Evolutionary conservation across 2,329 filamentous ascomycete species (phyloP), one percentile per base, ranked within the genome.

Genomic region (Diaporthe batatas): DNA sequence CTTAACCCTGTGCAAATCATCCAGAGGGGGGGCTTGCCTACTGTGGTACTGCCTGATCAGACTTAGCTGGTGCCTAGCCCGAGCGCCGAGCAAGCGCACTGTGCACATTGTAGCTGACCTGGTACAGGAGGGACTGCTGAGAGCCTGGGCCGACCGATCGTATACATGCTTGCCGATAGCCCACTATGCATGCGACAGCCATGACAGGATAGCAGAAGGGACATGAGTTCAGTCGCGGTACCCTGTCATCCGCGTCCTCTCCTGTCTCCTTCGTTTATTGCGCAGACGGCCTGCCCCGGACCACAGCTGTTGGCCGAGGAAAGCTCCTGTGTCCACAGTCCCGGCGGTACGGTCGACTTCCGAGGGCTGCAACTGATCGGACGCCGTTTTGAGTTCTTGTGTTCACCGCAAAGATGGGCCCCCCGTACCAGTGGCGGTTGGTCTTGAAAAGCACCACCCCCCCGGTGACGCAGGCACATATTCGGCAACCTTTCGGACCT

Each of bases 1-100:
- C 44, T 72, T n/a, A 58, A 70, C 72, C 72, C 59, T 62, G 72
- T 54, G 62, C 47, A 68, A 64, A 73, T 72, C 53, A 54, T 59
- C 39, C 34, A 58, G 54, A 53, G 36, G 34, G 36, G 34, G 25
- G 23, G 62, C 62, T 67, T 67, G 47, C 32, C 47, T 67, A 67
- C 62, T n/a, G n/a, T n/a, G n/a, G n/a, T n/a, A n/a, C n/a, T 68
- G 59, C 72, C 72, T 34, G 47, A 73, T 71, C 55, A 44, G 65
- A 71, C 54, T 62, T 68, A 72, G 69, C 14, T 49, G 49, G 16
- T 51, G 53, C 62, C 36, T 64, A 58, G 64, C 65, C 42, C 23
- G 34, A 32, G 25, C 29, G n/a, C 29, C 29, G 8, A 16, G 25
- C 8, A 42, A 21, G 51, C 54, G 62, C 72, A 73, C 55, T 70